phyloP scores from a whole-genome alignment of 768 basidiomycete genomes.

The Rhizopogon vulgaris region DNA sequence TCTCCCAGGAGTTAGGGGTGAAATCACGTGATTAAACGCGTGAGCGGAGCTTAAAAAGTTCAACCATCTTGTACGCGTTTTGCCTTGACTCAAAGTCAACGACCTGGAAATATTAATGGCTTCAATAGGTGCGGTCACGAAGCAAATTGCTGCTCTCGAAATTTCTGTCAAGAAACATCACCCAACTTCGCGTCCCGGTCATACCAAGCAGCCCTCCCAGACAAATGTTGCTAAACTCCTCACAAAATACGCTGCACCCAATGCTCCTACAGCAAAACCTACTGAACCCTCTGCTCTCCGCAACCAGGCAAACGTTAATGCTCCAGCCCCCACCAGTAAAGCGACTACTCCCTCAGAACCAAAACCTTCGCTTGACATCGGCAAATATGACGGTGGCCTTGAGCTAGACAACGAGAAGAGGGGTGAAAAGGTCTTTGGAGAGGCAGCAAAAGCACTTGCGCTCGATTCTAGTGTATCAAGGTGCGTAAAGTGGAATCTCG shows the following conservation, averaged over 20 bases:
- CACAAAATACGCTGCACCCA: conserved; percentile 68
- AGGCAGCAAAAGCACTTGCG: conserved; percentile 75
- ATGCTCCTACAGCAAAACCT: conserved; percentile 35
- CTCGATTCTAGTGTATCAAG: conserved; percentile 74
- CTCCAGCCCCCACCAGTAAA: conserved; percentile 9
- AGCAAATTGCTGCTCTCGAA: conserved; percentile 66
- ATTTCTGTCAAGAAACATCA: conserved; percentile 48
- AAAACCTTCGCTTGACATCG: conserved; percentile 56
- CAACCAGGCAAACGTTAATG: conserved; percentile 26
- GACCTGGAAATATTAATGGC: conserved; percentile 28
- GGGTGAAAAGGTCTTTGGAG: conserved; percentile 67
- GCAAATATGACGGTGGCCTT: conserved; percentile 94
- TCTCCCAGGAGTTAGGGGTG: too few relatives aligned
- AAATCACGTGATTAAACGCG: conserved; percentile 13
- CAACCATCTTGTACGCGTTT: conserved; percentile 5
- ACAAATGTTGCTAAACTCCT: conserved; percentile 63
- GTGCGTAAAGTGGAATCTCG: conserved; percentile 31
- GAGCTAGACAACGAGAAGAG: conserved; percentile 81
- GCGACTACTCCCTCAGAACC: conserved; percentile 21
- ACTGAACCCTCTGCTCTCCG: conserved; percentile 37
- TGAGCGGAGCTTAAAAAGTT: conserved; percentile 17
- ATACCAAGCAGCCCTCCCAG: conserved; percentile 53
- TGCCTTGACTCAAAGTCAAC: not conserved
- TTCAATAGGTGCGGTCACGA: conserved; percentile 48
- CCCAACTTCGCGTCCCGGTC: conserved; percentile 24